Conservation (phyloP, 345 rosid species). For the Eucalyptus caleyi region DNA sequence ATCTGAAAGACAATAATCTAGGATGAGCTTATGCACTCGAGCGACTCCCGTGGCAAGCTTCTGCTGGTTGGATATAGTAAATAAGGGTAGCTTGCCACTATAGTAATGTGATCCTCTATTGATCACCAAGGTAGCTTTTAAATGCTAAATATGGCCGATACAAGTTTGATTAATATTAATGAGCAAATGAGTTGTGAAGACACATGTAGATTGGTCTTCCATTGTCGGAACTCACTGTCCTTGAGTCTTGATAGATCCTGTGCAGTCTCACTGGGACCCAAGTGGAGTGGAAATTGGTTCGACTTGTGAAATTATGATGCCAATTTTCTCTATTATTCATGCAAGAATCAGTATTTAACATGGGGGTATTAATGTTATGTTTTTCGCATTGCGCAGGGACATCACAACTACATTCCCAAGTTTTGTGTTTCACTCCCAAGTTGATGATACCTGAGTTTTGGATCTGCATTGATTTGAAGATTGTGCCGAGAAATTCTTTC, state of each 20-base stretch:
- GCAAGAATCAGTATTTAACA: not conserved
- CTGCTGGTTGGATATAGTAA: not conserved
- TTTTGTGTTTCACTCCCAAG: not conserved
- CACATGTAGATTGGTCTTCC: not conserved
- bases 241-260: not conserved
- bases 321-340: not conserved
- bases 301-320: not conserved
- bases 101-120: not conserved
- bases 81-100: not conserved
- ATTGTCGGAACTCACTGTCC: not conserved
- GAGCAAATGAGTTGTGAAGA: not conserved
- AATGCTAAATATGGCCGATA: not conserved
- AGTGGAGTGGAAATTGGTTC: not conserved
- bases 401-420: not conserved
- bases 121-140: not conserved
- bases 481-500: not conserved
- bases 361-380: not conserved
- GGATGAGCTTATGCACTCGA: not conserved
- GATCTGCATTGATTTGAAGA: not conserved
- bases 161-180: not conserved
- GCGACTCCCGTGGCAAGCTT: not conserved
- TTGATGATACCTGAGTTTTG: too few relatives aligned
- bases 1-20: not conserved
- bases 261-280: not conserved
- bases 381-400: not conserved